These are phyloP conservation scores for Skeletonema marinoi DNA, from an alignment of 108 stramenopile species.

Conservation along the genomic window DNA sequence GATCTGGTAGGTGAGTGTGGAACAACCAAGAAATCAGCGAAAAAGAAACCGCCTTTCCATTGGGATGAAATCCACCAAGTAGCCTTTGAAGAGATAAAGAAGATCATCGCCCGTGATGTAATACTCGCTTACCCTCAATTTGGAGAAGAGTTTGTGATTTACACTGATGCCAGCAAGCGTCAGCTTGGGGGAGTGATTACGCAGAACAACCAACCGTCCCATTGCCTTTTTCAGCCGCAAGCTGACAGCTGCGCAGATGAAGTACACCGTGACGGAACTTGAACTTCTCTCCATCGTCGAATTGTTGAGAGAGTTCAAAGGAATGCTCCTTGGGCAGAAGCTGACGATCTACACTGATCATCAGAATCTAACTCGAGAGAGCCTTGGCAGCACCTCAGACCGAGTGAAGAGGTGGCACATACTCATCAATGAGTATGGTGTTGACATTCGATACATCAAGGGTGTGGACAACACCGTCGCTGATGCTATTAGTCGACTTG, in stretches of 20 bases:
- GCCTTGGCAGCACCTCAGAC: constrained; percentile 5
- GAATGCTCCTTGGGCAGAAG: constrained; percentile 46
- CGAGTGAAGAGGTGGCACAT: constrained; percentile 6
- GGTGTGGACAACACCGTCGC: constrained; percentile 27
- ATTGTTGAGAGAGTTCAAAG: constrained; percentile 52
- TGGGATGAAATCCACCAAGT: constrained; percentile 41
- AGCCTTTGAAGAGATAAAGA: constrained; percentile 54
- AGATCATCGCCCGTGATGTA: constrained; percentile 33
- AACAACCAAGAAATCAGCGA: neutral
- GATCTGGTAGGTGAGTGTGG: constrained; percentile 21
- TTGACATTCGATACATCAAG: constrained; percentile 19
- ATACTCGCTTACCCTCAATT: constrained; percentile 54
- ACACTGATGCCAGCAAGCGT: constrained; percentile 34
- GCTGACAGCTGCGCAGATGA: constrained; percentile 35
- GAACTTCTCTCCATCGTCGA: constrained; percentile 59
- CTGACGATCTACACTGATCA: constrained; percentile 19
- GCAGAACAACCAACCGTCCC: constrained; percentile 44
- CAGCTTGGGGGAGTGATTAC: constrained; percentile 54
- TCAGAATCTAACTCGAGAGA: constrained; percentile 6
- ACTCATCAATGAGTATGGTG: constrained; percentile 6
- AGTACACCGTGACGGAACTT: constrained; percentile 40
- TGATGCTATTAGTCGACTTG: constrained; percentile 16
- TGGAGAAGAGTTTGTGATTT: constrained; percentile 27
- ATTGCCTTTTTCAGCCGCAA: constrained; percentile 53
- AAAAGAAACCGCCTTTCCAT: constrained; percentile 16